Evolutionary conservation across 1,284 basidiomycete species (phyloP), one percentile per base, ranked within the genome.

Genomic region (Omphalotus olearius): DNA sequence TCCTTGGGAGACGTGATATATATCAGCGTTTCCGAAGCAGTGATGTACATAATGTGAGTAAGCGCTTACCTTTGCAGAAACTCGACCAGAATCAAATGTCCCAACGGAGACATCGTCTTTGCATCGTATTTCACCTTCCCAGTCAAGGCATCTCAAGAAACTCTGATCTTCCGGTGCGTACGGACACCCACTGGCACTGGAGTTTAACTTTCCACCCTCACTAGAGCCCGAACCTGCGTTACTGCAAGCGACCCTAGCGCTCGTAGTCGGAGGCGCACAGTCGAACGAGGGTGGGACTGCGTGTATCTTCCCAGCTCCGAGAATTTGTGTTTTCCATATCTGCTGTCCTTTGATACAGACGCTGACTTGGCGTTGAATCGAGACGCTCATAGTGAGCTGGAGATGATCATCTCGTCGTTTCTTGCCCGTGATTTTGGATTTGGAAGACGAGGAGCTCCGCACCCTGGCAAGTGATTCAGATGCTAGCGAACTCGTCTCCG

Each of bases 331-430:
- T 10, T 54, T 37, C 43, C 50, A 54, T 13, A 41, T 40, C 25
- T 43, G 44, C 20, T 48, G 37, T 4, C 51, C 51, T 4, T 42
- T 39, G 10, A 56, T 46, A 16, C 54, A 47, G 18, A 56, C 53
- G 6, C 43, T 30, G 9, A 56, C 50, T 47, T 60, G 57, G 10
- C 57, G 55, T 14, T 53, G 52, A 13, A 60, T 39, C 16, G 48
- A 50, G 6, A 58, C 56, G 18, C 51, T 49, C 13, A 57, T 37
- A 10, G 39, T 36, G 11, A 43, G 30, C 4, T 10, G 20, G 13
- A 33, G 30, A 13, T 33, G 30, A 13, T 33, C 30, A 7, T 33
- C 30, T 33, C 13, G 7, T 33, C 13, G 7, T 33, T 9, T 33
- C 13, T 33, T 33, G 13, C 30, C 4, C 30, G 30, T 2, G 2